Evolutionary conservation across 768 basidiomycete species (phyloP), one percentile per base, ranked within the genome.

Genomic region (Clitopilus passeckerianus): DNA sequence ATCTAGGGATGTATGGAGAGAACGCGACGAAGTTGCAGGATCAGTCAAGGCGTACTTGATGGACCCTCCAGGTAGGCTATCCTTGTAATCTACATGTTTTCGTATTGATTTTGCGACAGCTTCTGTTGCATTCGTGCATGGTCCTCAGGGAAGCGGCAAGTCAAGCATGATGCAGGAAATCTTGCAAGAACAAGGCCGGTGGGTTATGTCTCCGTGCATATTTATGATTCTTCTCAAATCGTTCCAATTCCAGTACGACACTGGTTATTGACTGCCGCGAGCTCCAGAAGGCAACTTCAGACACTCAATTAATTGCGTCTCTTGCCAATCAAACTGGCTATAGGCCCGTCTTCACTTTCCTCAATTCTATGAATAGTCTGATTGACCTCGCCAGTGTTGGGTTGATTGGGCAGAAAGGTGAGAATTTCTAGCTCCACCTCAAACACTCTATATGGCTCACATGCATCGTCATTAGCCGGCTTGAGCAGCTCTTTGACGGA

Each of bases 391-490:
- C 93, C 0, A 89, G 87, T 60, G 83, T 95, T 44, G 95, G 95
- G 1, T 67, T 98, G n/a, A 97, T 97, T 64, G 97, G 97, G 2
- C 93, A 97, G 68, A 98, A 98, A 76, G 84, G 92, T 89, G 57
- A n/a, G 54, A 37, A 16, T 6, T 54, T 24, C 35, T 43, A 54
- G 16, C 8, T n/a, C 27, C 35, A 5, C 9, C n/a, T n/a, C n/a
- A 34, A 16, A 34, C 58, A 9, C 22, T 37, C 50, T 22, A 30
- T 18, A 54, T 56, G 7, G 27, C 4, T 15, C 23, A 15, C 54
- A 22, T 7, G 56, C 52, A 44, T n/a, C 12, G 33, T 34, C 62
- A 50, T 30, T 60, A 94, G 95, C 91, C 22, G 95, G 97, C 16
- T 76, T 98, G 63, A 88, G 86, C 54, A 87, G 81, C 37, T 87